Evolutionary conservation across 257 asterid species (phyloP), one percentile per base, ranked within the genome.

Genomic region (Ehretia macrophylla): DNA sequence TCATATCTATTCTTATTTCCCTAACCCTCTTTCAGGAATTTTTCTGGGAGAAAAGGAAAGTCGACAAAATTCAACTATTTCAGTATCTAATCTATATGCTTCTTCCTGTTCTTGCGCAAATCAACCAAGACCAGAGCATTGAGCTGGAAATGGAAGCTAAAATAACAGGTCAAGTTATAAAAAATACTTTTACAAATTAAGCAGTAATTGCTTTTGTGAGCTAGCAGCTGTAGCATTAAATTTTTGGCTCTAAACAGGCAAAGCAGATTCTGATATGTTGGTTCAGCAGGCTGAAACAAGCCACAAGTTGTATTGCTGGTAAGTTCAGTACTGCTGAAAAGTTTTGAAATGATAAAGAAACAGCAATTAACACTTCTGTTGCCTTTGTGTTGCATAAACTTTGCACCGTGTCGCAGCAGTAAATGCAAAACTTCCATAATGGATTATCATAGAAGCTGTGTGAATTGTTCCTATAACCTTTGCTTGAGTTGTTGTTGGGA

Each of bases 371-470:
- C 62, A 59, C 59, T 58, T 68, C 55, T 65, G 38, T 23, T 54
- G 60, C 68, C 50, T 66, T 49, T 68, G 53, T 58, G 32, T 59
- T 17, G 72, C 38, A 61, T 66, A 52, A 71, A 51, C 39, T 72
- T 75, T 65, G 55, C 68, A 59, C 77, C 62, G 59, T 66, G 66
- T 4, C 59, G 72, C 90, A 89, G 97, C 83, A 82, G 75, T 72
- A 85, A 74, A 71, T 93, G 99, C 81, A 80, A 77, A 63, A 65
- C 74, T 40, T 74, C 90, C 55, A 81, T 89, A 70, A 68, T 83
- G 69, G 95, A 93, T 88, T 93, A 85, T 81, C 96, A 89, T 59
- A 81, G 96, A 81, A 83, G 85, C 75, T 93, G 99, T 81, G 35
- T 79, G 52, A 79, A 73, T 56, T 93, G 99, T 59, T 85, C 94